Evolutionary conservation across 2,329 filamentous ascomycete species (phyloP).

Genomic region (Bipolaris sorokiniana): DNA sequence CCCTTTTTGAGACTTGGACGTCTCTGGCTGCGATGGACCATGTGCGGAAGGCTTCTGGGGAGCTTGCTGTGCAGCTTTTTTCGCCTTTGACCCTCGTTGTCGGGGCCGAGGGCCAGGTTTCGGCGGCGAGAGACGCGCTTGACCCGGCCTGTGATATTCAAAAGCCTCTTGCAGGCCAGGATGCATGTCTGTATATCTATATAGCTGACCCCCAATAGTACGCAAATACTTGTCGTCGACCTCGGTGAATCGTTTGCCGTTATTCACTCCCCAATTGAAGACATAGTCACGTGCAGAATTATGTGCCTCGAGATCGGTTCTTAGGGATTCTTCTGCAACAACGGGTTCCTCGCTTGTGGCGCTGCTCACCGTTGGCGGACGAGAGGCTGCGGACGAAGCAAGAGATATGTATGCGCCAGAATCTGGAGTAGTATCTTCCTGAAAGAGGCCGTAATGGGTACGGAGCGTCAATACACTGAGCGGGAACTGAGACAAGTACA

Average conservation of each 20-base stretch:
- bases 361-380: constrained; percentile 17
- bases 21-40: constrained; percentile 2
- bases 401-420: constrained; percentile 12
- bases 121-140: constrained; percentile 16
- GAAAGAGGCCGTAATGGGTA: constrained; percentile 23
- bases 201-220: constrained; percentile 31
- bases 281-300: constrained; percentile 27
- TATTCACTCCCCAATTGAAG: constrained; percentile 27
- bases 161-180: constrained; percentile 31
- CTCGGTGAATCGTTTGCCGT: constrained; percentile 25
- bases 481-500: constrained; percentile 25
- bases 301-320: constrained; percentile 4
- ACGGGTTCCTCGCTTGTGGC: constrained; percentile 12
- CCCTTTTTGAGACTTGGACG: constrained; percentile 14
- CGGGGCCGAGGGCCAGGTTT: not conserved
- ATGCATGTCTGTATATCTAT: constrained; percentile 24
- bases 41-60: not conserved
- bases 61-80: not conserved
- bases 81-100: not conserved
- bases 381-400: constrained; percentile 18
- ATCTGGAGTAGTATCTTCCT: constrained; percentile 10
- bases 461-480: constrained; percentile 12
- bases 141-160: constrained; percentile 31
- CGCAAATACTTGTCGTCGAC: constrained; percentile 30
- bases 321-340: not conserved